Evolutionary conservation across 208 protist genomes (phyloP).

Genomic region (Angomonas ambiguus): DNA sequence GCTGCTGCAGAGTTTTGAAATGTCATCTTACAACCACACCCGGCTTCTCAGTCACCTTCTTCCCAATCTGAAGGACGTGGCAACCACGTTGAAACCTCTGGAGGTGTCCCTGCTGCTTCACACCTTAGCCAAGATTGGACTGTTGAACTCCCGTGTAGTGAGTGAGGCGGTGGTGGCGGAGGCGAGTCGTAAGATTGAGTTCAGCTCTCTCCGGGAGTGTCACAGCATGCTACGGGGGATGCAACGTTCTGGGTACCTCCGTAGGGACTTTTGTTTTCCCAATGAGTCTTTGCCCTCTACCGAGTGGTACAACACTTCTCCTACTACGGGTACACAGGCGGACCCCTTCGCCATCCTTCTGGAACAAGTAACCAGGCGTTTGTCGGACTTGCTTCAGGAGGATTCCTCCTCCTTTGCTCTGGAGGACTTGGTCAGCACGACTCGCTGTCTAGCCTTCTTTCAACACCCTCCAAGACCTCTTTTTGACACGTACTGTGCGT

Average conservation of each 20-base stretch:
- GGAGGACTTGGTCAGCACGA: conserved; percentile 39
- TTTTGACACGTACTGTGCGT: conserved; percentile 53
- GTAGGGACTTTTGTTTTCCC: conserved; percentile 1
- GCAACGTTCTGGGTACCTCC: conserved; percentile 55
- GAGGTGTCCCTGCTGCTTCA: conserved; percentile 73
- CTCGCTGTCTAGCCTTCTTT: conserved; percentile 51
- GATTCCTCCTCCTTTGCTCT: conserved; percentile 22
- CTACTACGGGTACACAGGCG: background rate
- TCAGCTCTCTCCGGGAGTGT: conserved; percentile 54
- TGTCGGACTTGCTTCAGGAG: conserved; percentile 38
- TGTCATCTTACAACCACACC: conserved; percentile 23
- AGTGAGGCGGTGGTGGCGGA: conserved; percentile 30
- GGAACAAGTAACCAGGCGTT: conserved; percentile 35
- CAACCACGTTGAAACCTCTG: conserved; percentile 46
- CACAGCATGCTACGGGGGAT: conserved; percentile 53
- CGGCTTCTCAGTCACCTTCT: conserved; percentile 65
- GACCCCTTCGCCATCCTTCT: conserved; percentile 9
- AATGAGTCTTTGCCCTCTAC: conserved; percentile 8
- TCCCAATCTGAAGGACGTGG: conserved; percentile 36
- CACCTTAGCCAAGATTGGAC: conserved; percentile 50
- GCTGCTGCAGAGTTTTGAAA: conserved; percentile 74
- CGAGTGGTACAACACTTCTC: background rate
- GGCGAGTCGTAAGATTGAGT: conserved; percentile 19
- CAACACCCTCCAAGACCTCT: conserved; percentile 56
- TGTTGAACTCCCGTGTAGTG: conserved; percentile 69